These are phyloP conservation scores for Entomortierella beljakovae DNA, from an alignment of 192 early-diverging fungal species.

Conservation along the genomic window DNA sequence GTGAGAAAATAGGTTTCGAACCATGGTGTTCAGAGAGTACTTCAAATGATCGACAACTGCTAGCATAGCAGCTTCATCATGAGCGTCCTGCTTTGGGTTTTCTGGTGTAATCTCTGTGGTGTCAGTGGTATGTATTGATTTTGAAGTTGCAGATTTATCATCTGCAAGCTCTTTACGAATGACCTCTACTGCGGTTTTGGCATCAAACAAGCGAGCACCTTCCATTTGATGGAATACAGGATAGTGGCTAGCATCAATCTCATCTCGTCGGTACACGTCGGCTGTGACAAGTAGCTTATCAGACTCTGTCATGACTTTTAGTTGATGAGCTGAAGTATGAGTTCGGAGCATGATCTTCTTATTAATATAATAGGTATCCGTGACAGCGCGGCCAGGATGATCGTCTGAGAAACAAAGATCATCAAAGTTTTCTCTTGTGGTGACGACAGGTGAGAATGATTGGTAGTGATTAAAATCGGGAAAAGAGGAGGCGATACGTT, in stretches of 20 bases:
- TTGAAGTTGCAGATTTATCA: slow-evolving; percentile 18
- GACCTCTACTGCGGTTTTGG: slow-evolving; percentile 46
- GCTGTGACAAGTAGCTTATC: slow-evolving; percentile 91
- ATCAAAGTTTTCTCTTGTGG: slow-evolving; percentile 92
- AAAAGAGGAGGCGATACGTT: slow-evolving; percentile 83
- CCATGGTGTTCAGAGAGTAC: slow-evolving; percentile 85
- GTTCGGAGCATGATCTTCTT: slow-evolving; percentile 81
- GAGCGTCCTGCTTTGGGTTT: slow-evolving; percentile 83
- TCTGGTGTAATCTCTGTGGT: slow-evolving; percentile 63
- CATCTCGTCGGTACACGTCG: slow-evolving; percentile 97
- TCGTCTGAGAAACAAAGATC: slow-evolving; percentile 83
- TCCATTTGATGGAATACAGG: slow-evolving; percentile 99
- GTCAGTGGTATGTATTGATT: slow-evolving; percentile 55
- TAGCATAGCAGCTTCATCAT: slow-evolving; percentile 68
- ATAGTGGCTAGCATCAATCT: slow-evolving; percentile 96
- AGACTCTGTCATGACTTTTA: slow-evolving; percentile 76
- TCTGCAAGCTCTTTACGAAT: slow-evolving; percentile 46
- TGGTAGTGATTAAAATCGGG: slow-evolving; percentile 70
- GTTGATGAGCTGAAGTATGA: slow-evolving; percentile 96
- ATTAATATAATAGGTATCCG: slow-evolving; percentile 97
- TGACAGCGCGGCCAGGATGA: slow-evolving; percentile 83
- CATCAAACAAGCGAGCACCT: slow-evolving; percentile 81
- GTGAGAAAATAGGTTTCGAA: slow-evolving; percentile 74
- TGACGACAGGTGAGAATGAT: slow-evolving; percentile 84
- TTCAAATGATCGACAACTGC: slow-evolving; percentile 79